A percentile compares a stretch with the other conserved stretches of the same genome.
Conservation (phyloP, 129 eudicot genomes). For the Artemisia annua region DNA sequence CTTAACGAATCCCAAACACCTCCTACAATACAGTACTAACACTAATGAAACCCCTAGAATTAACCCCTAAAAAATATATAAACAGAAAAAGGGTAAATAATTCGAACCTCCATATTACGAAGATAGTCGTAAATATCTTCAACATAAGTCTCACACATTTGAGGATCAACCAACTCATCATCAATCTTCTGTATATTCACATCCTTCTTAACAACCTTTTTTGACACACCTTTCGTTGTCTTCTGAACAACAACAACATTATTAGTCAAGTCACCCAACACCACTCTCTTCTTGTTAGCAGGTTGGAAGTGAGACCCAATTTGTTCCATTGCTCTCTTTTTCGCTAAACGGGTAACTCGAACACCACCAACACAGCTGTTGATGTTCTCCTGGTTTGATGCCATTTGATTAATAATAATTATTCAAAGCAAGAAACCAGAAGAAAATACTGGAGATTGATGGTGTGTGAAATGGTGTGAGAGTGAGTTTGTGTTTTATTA, state of each 20-base stretch:
- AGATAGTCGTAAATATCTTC: slow-evolving; percentile 60
- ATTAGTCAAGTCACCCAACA: slow-evolving; percentile 64
- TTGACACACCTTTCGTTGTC: slow-evolving; percentile 24
- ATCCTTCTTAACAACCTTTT: slow-evolving; percentile 25
- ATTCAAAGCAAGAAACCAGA: slow-evolving; percentile 22
- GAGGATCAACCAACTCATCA: slow-evolving; percentile 49
- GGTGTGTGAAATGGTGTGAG: slow-evolving; percentile 12
- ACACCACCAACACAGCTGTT: not conserved
- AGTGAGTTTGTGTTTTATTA: slow-evolving; percentile 5
- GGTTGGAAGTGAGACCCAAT: slow-evolving; percentile 21
- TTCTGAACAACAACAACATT: not conserved
- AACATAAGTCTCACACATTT: slow-evolving; percentile 69
- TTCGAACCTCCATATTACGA: slow-evolving; percentile 68
- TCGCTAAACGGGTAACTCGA: slow-evolving; percentile 64
- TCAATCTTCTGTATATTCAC: slow-evolving; percentile 8
- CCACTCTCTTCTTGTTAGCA: slow-evolving; percentile 40
- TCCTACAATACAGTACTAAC: too few species aligned
- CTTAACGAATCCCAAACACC: too few species aligned
- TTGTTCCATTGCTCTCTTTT: slow-evolving; percentile 55
- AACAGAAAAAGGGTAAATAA: too few species aligned
- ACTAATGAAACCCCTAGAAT: too few species aligned
- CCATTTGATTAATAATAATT: not conserved
- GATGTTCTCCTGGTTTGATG: slow-evolving; percentile 40
- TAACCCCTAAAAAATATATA: too few species aligned
- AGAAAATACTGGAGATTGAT: slow-evolving; percentile 17